Percentiles rank a stretch among this genome's conserved stretches.
These are phyloP conservation scores for Gaultheria prostrata DNA, from an alignment of 148 eudicot species.

Conservation along the genomic window DNA sequence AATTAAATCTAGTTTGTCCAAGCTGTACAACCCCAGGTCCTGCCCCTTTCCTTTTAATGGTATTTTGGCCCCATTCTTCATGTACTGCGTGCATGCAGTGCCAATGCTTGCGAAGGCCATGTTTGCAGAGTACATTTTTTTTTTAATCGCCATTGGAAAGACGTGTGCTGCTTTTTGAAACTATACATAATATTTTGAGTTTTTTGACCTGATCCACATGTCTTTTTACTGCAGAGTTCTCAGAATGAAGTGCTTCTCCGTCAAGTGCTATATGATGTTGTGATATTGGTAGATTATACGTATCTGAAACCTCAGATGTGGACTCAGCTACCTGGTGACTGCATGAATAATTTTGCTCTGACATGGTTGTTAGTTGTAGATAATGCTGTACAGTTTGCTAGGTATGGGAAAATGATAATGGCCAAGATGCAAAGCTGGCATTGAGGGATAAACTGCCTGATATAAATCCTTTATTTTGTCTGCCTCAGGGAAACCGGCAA, in stretches of 20 bases:
- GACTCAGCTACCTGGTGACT: slow-evolving; percentile 38
- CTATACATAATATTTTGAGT: not conserved
- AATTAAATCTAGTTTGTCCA: not conserved
- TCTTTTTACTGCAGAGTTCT: slow-evolving; percentile 39
- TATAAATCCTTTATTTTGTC: slow-evolving; percentile 18
- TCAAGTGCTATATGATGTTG: slow-evolving; percentile 51
- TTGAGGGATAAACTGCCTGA: not conserved
- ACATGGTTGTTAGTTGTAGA: slow-evolving; percentile 73
- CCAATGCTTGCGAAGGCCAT: not conserved
- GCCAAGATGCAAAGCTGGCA: slow-evolving; percentile 6
- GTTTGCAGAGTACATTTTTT: slow-evolving; percentile 16
- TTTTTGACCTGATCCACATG: not conserved
- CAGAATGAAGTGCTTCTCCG: slow-evolving; percentile 44
- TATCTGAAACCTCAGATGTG: slow-evolving; percentile 43
- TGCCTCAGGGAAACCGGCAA: slow-evolving; percentile 49
- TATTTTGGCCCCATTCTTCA: slow-evolving; percentile 12
- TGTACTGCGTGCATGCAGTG: not conserved
- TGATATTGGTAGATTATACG: slow-evolving; percentile 49
- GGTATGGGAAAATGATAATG: slow-evolving; percentile 36
- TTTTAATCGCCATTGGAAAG: slow-evolving; percentile 6
- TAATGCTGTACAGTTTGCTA: slow-evolving; percentile 52
- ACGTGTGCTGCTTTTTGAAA: not conserved
- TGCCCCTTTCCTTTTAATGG: slow-evolving; percentile 9
- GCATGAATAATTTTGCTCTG: slow-evolving; percentile 44
- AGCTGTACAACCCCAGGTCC: not conserved